These are phyloP conservation scores for Knoxdaviesia capensis DNA, from an alignment of 2,329 filamentous ascomycete species.

Conservation along the genomic window DNA sequence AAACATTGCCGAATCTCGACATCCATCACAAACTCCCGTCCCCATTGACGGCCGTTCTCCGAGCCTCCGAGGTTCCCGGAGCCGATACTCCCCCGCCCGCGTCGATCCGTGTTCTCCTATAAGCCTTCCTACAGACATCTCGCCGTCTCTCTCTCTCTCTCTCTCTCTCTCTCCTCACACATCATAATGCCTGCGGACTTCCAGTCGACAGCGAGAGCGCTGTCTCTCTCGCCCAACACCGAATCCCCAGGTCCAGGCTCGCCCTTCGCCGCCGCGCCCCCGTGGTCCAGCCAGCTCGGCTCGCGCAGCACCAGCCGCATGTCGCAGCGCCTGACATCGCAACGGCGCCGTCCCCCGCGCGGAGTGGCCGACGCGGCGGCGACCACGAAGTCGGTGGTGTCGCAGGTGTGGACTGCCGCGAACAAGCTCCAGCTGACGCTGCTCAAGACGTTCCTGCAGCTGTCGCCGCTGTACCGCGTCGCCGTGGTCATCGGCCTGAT, in stretches of 20 bases:
- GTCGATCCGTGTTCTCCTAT: too few relatives aligned
- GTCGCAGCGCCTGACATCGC: constrained; percentile 18
- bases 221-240: constrained; percentile 19
- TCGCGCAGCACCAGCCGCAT: constrained; percentile 7
- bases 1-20: too few relatives aligned
- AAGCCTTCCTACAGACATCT: neutral
- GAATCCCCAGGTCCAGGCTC: constrained; percentile 10
- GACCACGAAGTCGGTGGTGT: neutral
- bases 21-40: too few relatives aligned
- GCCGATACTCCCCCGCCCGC: too few relatives aligned
- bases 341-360: constrained; percentile 14
- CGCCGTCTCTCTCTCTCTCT: too few relatives aligned
- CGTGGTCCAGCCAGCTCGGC: constrained; percentile 20
- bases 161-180: neutral
- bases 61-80: too few relatives aligned
- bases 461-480: constrained; percentile 41
- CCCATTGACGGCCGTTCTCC: too few relatives aligned
- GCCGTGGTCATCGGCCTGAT: constrained; percentile 31
- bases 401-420: constrained; percentile 12
- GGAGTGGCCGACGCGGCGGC: constrained; percentile 6
- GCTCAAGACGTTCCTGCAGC: constrained; percentile 28
- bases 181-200: constrained; percentile 29
- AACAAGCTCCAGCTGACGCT: constrained; percentile 22
- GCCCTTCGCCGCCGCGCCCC: constrained; percentile 12
- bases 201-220: constrained; percentile 25